Base-by-base conservation (phyloP, 352 stramenopile species). In the Thalassiosira hispida region DNA sequence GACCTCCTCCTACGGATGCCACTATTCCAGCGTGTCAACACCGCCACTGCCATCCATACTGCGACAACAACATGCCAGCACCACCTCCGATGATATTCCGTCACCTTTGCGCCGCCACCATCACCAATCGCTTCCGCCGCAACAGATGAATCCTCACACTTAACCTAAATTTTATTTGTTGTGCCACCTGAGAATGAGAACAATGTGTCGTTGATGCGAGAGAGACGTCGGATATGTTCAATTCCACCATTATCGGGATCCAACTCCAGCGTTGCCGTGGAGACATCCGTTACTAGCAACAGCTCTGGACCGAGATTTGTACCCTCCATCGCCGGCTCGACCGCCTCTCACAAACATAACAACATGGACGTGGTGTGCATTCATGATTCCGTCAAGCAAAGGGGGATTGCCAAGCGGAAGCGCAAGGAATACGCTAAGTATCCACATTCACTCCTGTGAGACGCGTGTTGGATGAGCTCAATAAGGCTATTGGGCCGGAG, bases 401-500 rank as follows among this genome's bases (percentile, higher is more conserved):
- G 71, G 38, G 57, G 57, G 1, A 65, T 71, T 23, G 60, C 55
- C 0, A 83, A 83, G 31, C 53, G 76, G 11, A 83, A 76, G 55
- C 42, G 68, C 1, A 79, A 73, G 38, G 76, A 83, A 35, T 75
- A 68, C 49, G 51, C 55, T 9, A 83, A 68, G 38, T 67, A 83
- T 57, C 49, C 57, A 18, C 44, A 61, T 83, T 63, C 20, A 31
- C 35, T 9, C 25, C 23, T 49, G 57, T 78, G 14, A 51, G 68
- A 29, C 57, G 57, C 4, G 47, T 79, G 25, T 40, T 83, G 0
- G 76, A 79, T 16, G 86, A 89, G 33, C 61, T 92, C 4, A 85
- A 89, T 25, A 86, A 80, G 61, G 79, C 86, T 0, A 81, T 85
- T 23, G 60, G 61, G 31, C 55, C 49, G 0, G 85, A 93, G 18